Base-by-base conservation (phyloP, 495 filamentous ascomycete species). In the Neurospora sp. region DNA sequence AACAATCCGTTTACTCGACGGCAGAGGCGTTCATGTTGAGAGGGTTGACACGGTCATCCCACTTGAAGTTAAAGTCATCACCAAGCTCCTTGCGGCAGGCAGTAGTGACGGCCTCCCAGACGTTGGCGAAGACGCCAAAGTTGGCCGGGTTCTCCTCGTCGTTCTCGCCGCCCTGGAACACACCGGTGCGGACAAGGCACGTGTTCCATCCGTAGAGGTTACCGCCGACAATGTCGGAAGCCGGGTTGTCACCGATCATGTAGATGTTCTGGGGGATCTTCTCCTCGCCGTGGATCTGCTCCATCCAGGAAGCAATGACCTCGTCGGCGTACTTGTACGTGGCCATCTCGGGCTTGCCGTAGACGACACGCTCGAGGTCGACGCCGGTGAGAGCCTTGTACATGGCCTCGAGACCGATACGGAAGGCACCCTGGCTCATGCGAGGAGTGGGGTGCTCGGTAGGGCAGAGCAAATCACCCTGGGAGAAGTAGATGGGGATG, bases 141-240 rank as follows among this genome's bases (percentile, higher is more conserved):
- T 93, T 93, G 73, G 96, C 95, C 16, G 96, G 96, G 80, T 98
- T 94, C 75, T 95, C 94, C 83, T 98, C 96, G 81, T 99, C 97
- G 66, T 89, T 88, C 72, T 92, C 90, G 22, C 96, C 84, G 40
- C 84, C 81, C 69, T 83, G 80, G 77, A 83, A 86, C 12, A 87
- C 84, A 71, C 87, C 86, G 0, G 85, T 82, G 35, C 91, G 89
- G 73, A 98, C 93, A 76, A 97, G 91, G 68, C 87, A 86, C n/a
- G 91, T 93, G 82, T 93, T 93, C 91, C 91, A 93, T 71, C 90
- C 90, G 82, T 94, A 92, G 86, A 91, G 90, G 83, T 93, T 93
- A 71, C 91, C 91, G 74, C 91, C 91, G 75, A 92, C 85, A 78
- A 94, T 93, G 78, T 93, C 91, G 40, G 90, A 92, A 40, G 90